Percentiles rank a stretch among this genome's conserved stretches.
Conservation (phyloP, 2,329 filamentous ascomycete genomes). For the Colletotrichum cuscutae region DNA sequence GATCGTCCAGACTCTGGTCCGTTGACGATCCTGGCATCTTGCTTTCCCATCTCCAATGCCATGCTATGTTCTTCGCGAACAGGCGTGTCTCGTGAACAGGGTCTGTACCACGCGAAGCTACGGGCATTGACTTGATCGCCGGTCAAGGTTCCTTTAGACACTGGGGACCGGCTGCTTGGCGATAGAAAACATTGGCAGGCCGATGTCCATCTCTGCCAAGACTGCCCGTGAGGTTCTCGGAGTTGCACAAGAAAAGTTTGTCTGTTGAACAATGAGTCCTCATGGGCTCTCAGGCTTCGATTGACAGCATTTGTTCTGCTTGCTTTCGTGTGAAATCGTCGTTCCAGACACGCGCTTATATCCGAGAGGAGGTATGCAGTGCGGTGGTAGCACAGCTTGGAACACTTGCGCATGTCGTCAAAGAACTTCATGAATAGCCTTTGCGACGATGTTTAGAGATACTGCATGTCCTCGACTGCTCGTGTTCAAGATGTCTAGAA, state of each 20-base stretch:
- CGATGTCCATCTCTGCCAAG: background rate
- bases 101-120: no score
- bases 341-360: background rate
- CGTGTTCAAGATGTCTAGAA: background rate
- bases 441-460: background rate
- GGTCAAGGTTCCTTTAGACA: rapidly evolving
- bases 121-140: background rate
- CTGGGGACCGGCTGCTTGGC: background rate
- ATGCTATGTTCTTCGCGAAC: background rate
- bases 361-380: no score
- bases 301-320: background rate
- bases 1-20: background rate
- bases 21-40: background rate
- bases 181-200: background rate
- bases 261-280: background rate
- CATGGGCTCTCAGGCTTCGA: no score
- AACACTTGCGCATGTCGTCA: background rate
- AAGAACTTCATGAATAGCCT: background rate
- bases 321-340: background rate
- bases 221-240: background rate
- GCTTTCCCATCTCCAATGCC: background rate
- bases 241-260: background rate
- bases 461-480: background rate
- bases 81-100: background rate
- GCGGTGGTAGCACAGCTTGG: background rate